Percentiles rank a stretch among this genome's conserved stretches.
Conservation (phyloP, 495 filamentous ascomycete genomes). For the Lophiotrema nucula region DNA sequence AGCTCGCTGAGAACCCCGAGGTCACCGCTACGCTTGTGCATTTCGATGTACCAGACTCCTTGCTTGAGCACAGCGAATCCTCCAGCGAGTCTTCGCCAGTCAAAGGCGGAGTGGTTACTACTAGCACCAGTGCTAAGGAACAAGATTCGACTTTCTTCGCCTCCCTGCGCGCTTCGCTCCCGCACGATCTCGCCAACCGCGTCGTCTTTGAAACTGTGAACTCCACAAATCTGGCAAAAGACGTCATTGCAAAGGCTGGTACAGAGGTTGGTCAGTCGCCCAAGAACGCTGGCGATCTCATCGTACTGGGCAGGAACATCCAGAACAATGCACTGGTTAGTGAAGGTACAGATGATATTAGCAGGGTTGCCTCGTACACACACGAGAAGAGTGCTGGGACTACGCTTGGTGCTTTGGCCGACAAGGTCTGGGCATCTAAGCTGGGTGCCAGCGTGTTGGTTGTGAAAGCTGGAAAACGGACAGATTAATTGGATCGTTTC, state of each 20-base stretch:
- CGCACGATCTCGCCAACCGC: slow-evolving; percentile 55
- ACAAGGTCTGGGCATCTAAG: slow-evolving; percentile 58
- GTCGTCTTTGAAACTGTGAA: slow-evolving; percentile 55
- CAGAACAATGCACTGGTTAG: slow-evolving; percentile 19
- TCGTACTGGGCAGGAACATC: slow-evolving; percentile 66
- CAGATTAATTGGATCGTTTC: no score
- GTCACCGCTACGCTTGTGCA: slow-evolving; percentile 71
- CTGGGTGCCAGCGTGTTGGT: slow-evolving; percentile 74
- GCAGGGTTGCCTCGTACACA: slow-evolving; percentile 26
- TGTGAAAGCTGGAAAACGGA: slow-evolving; percentile 68
- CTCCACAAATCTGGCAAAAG: slow-evolving; percentile 31
- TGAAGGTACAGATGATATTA: slow-evolving; percentile 29
- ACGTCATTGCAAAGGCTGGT: slow-evolving; percentile 49
- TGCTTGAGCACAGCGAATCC: slow-evolving; percentile 29
- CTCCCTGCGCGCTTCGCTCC: slow-evolving; percentile 60
- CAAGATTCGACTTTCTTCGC: slow-evolving; percentile 64
- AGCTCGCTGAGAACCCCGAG: slow-evolving; percentile 71
- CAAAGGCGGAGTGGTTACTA: not conserved
- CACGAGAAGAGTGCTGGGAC: slow-evolving; percentile 59
- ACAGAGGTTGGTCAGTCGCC: slow-evolving; percentile 60
- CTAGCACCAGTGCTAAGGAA: slow-evolving; percentile 2
- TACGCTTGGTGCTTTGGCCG: slow-evolving; percentile 67
- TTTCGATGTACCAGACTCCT: slow-evolving; percentile 44
- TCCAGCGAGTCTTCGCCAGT: not conserved
- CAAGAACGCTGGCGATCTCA: slow-evolving; percentile 73